Base-by-base conservation (phyloP, 1,284 basidiomycete species). In the Moesziomyces sp. region DNA sequence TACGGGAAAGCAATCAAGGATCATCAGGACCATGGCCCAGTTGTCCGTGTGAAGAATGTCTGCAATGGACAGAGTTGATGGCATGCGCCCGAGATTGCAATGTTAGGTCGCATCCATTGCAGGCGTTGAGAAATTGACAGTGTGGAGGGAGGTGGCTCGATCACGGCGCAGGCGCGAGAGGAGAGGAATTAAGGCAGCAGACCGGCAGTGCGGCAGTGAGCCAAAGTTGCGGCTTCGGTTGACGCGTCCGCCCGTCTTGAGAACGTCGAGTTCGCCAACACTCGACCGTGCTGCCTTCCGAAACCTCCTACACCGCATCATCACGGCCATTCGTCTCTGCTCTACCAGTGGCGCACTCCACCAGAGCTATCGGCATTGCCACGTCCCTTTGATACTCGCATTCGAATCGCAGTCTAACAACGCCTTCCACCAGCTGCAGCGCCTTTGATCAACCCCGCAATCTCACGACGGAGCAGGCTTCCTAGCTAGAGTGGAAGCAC, bases 71-170 rank as follows among this genome's bases (percentile, higher is more conserved):
- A 14, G 16, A 40, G 38, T 40, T 6, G 18, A 40, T 18, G 11
- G 30, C 16, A 7, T 40, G 38, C 2, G 38, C 11, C 1, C 18
- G 38, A 4, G 7, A 8, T 5, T 14, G 6, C 5, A 18, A 14
- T 40, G 38, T 40, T 40, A 40, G 5, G 38, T 8, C 38, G 16
- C 2, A 4, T 6, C 2, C 18, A 16, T 1, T 40, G 8, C 18
- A 40, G 6, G 6, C 3, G 3, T 30, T 19, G 8, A 26, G 13
- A 55, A 53, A 34, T 48, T 0, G 23, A 14, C 38, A 10, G 47
- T 58, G 66, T 69, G 66, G 66, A 69, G 66, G 63, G 18, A 10
- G 28, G 34, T 46, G 30, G 43, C 47, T 58, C 66, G 66, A 69
- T 69, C 66, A 69, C 66, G 58, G 53, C 46, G 16, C 23, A 40